Percentiles rank a stretch among this genome's conserved stretches.
These are phyloP conservation scores for Primulina eburnea DNA, from an alignment of 257 asterid species.

Conservation along the genomic window DNA sequence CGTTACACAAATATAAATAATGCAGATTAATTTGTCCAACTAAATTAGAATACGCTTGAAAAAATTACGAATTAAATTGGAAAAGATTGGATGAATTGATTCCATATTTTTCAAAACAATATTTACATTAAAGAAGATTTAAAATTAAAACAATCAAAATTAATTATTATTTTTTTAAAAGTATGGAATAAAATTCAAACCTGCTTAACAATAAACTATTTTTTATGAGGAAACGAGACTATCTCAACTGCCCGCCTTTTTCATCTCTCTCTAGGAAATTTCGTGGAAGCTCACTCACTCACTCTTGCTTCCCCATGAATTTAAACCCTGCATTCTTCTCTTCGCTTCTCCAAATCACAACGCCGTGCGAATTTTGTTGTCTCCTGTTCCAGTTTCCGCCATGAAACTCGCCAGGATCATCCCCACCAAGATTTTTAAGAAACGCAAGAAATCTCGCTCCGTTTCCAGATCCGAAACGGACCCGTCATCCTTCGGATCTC, in stretches of 20 bases:
- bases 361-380: too few species aligned
- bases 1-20: too few species aligned
- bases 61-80: too few species aligned
- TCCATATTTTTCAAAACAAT: too few species aligned
- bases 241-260: background rate
- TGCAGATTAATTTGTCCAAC: too few species aligned
- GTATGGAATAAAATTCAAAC: background rate
- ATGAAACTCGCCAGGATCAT: slow-evolving; percentile 53
- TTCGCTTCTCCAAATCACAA: slow-evolving; percentile 1
- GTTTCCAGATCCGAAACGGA: slow-evolving; percentile 43
- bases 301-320: slow-evolving; percentile 34
- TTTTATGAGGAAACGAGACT: too few species aligned
- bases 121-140: too few species aligned
- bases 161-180: too few species aligned
- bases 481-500: slow-evolving; percentile 30
- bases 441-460: slow-evolving; percentile 32
- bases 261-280: slow-evolving; percentile 48
- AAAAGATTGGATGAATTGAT: too few species aligned
- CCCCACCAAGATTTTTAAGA: slow-evolving; percentile 49
- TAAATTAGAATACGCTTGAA: too few species aligned
- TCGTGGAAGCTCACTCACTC: slow-evolving; percentile 63
- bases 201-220: background rate
- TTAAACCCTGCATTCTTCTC: slow-evolving; percentile 26
- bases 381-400: slow-evolving; percentile 8
- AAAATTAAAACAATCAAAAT: too few species aligned